These are phyloP conservation scores for Microglena sp. DNA, from an alignment of 139 green algal genomes.

Conservation along the genomic window DNA sequence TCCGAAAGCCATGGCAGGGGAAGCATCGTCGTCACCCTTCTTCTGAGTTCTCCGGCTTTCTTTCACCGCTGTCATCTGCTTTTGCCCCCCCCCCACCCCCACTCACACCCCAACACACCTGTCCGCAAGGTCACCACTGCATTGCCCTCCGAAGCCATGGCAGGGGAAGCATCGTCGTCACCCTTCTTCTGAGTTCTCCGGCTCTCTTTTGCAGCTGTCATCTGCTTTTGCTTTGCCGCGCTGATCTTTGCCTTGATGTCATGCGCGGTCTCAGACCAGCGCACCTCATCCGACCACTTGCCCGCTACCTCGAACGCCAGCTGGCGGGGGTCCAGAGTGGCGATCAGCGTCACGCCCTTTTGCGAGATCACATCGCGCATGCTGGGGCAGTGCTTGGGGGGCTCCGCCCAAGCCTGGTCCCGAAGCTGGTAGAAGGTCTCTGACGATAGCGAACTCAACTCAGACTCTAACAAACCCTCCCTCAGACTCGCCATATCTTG, in stretches of 20 bases:
- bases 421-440: constrained; percentile 3
- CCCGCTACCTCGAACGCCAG: constrained; percentile 34
- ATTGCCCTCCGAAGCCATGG: too few relatives aligned
- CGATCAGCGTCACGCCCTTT: constrained; percentile 27
- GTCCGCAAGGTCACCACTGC: too few relatives aligned
- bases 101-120: too few relatives aligned
- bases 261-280: background rate
- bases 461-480: too few relatives aligned
- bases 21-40: too few relatives aligned
- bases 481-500: too few relatives aligned
- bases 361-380: constrained; percentile 14
- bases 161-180: constrained; percentile 7
- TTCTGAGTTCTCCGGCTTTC: too few relatives aligned
- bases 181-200: constrained; percentile 6
- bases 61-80: too few relatives aligned
- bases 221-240: constrained; percentile 1
- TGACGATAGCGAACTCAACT: too few relatives aligned
- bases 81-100: too few relatives aligned
- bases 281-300: constrained; percentile 7
- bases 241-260: background rate
- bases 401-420: background rate
- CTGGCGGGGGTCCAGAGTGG: constrained; percentile 9
- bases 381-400: background rate
- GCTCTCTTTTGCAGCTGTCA: background rate
- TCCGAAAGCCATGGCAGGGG: too few relatives aligned